Base-by-base conservation (phyloP, 768 basidiomycete genomes). In the Mrakia hoshinonis region DNA sequence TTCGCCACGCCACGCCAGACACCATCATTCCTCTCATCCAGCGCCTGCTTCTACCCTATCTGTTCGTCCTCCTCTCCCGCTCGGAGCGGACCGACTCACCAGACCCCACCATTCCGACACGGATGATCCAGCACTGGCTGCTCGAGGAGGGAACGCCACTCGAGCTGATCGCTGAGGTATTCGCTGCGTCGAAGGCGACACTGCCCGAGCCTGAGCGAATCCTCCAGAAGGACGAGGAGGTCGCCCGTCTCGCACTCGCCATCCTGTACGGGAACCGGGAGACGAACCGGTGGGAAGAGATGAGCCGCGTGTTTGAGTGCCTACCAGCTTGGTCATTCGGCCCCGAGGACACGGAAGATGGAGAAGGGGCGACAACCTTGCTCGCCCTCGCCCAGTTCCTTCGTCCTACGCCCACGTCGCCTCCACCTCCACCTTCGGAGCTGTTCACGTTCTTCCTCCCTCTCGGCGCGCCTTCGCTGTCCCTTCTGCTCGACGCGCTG, bases 291-390 rank as follows among this genome's bases (percentile, higher is more conserved):
- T 95, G 91, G 91, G 77, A 86, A 0, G 87, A 82, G 4, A 97
- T 96, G 93, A 91, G 89, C 74, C 82, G 83, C 39, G 90, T 99
- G 64, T 97, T 99, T 78, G 95, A 99, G 78, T 99, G 94, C 77
- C 83, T 98, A 39, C 95, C 95, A 0, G 95, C 88, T 3, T 96
- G 94, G 91, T 87, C 87, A 52, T 73, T 80, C 10, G 74, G 82
- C 4, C 78, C 78, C 51, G 84, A 66, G 49, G 85, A 87, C 60
- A 83, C 84, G 51, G 84, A 89, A 70, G 85, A 83, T 62, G 91
- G 91, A 72, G 86, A 86, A 64, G 87, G 86, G n/a, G 87, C 92
- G 66, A 88, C 88, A 7, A 94, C 91, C 0, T 82, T 95, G 43
- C 78, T 84, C 22, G 91, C 91, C 9, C 85, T 97, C 31, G 89